Base-by-base conservation (phyloP, 2,329 filamentous ascomycete genomes). In the Fusarium cicatricum region DNA sequence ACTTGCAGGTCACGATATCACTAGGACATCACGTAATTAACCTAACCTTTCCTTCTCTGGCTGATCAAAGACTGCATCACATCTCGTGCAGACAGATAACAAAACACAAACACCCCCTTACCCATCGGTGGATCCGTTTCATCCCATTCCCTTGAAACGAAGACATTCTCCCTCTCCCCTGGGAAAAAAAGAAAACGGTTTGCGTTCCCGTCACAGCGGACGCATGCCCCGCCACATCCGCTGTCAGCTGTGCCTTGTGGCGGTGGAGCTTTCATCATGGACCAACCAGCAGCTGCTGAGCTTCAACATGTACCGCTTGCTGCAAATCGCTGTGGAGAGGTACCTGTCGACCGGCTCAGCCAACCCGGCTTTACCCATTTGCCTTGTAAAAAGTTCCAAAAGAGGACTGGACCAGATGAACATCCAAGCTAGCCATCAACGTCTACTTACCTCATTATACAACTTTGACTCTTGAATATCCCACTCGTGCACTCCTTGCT, bases 311-410 rank as follows among this genome's bases (percentile, higher is more conserved):
- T 67, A 61, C 4, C 41, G 42, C 33, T 28, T 5, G 10, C 1
- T 23, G 33, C 17, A 42, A 28, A 43, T 31, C 42, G 34, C 15
- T 45, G 28, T 29, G 16, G 3, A 28, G 36, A 46, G 52, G 32
- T 66, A 67, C 65, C 44, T 60, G n/a, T 17, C 19, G 6, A n/a
- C 28, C 29, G n/a, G 21, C 36, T 38, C 33, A 52, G 31, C 58
- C 58, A 59, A 56, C 58, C 66, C 55, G 62, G 52, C 52, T 67
- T 59, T 66, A 58, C 62, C 66, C 61, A 67, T 65, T 51, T 50
- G 42, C 55, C 49, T 48, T 56, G 41, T 46, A 55, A 55, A 52
- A 65, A 46, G 43, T 58, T 36, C 58, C 52, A 51, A 59, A 67
- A 62, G 59, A 64, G 62, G 65, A 54, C 40, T 53, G 51, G 53